phyloP scores from a whole-genome alignment of 2,329 filamentous ascomycete species.

The Mycosphaerella sp. region DNA sequence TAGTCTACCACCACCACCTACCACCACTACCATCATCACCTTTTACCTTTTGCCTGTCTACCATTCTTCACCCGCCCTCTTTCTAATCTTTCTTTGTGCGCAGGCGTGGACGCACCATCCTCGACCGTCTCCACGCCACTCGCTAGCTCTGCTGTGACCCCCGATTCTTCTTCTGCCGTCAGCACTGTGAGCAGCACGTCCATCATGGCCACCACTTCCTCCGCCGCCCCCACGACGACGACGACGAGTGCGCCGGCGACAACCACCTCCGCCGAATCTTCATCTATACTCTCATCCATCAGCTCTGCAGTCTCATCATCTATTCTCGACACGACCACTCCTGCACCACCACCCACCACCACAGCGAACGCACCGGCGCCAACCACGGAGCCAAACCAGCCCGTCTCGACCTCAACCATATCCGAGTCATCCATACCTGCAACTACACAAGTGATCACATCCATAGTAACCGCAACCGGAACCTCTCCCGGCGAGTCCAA shows the following conservation, averaged over 20 bases:
- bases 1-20: background rate
- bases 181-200: background rate
- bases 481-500: slow-evolving; percentile 10
- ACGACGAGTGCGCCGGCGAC: background rate
- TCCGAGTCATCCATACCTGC: slow-evolving; percentile 16
- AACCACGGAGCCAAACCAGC: background rate
- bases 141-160: background rate
- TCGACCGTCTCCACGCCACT: background rate
- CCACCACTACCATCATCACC: background rate
- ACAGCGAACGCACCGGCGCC: slow-evolving; percentile 5
- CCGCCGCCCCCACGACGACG: background rate
- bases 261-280: slow-evolving; percentile 1
- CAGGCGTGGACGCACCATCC: slow-evolving; percentile 2
- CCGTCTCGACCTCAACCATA: slow-evolving; percentile 10
- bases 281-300: slow-evolving; percentile 15
- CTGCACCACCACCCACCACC: slow-evolving; percentile 6
- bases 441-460: slow-evolving; percentile 20
- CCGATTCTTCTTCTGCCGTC: background rate
- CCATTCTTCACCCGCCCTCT: background rate
- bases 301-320: slow-evolving; percentile 15
- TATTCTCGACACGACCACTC: slow-evolving; percentile 4
- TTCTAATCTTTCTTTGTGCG: slow-evolving; percentile 1
- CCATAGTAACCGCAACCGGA: slow-evolving; percentile 15
- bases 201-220: slow-evolving; percentile 11
- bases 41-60: background rate